Evolutionary conservation across 1,284 basidiomycete genomes (phyloP), one percentile per base, ranked within the genome.

Genomic region (Ustilago tritici): DNA sequence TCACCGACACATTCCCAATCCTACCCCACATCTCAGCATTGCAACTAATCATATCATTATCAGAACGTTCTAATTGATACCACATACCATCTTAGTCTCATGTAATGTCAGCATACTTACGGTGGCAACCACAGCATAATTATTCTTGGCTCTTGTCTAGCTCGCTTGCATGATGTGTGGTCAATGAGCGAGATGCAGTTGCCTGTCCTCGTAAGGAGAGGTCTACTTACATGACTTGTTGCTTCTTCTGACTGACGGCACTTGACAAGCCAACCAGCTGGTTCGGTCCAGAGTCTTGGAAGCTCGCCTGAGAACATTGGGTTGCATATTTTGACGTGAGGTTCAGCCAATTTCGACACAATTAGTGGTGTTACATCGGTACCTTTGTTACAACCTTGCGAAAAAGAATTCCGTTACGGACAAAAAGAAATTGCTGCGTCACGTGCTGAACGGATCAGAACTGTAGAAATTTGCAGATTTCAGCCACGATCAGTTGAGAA

Each of bases 11-110:
- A 49, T 31, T 38, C 60, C 28, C 66, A 68, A 11, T 32, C 34
- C 3, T 62, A 62, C 11, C 15, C 41, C n/a, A 49, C 65, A 6
- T 57, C 59, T 34, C 65, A 62, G 55, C 59, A 68, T 58, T 62
- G 60, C 50, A 62, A 55, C 38, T 68, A 54, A 34, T 4, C 52
- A 50, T 38, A n/a, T 32, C n/a, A 49, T 9, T 34, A 40, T 64
- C 41, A 36, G 28, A 40, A 36, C 8, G 47, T 41, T 49, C 12
- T 38, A n/a, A 28, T 19, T 31, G 4, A 34, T 28, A 41, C 19
- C 23, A 35, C 50, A 53, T 54, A 32, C 15, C 31, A 17, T 32
- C 32, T 49, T 7, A 10, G n/a, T 12, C 23, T 40, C n/a, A 19
- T 56, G n/a, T 43, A 56, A 50, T 19, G 7, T 49, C 10, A 47